Evolutionary conservation across 2,329 filamentous ascomycete genomes (phyloP), one percentile per base, ranked within the genome.

Genomic region (Apiospora hydei): DNA sequence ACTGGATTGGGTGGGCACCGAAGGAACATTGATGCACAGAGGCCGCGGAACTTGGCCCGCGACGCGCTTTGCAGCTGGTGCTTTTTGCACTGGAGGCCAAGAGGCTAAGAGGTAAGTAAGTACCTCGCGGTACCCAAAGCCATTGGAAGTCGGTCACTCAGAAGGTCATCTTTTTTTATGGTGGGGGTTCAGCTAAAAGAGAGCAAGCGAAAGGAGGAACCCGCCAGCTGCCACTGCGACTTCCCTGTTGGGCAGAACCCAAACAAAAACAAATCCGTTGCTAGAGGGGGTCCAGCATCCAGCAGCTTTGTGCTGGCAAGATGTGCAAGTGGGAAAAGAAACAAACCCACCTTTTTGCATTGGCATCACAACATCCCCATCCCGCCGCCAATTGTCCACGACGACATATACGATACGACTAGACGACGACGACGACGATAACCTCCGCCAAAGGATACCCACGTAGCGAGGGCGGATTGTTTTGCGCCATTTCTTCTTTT

Each of bases 231-330:
- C 53, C 53, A 61, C 75, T 77, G 77, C 76, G 74, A 75, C 72
- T 57, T 49, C 30, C 49, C n/a, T 13, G 53, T 68, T 24, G 53
- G 46, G 67, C 71, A 46, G 47, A 69, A 76, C 75, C 73, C 69
- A 80, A 80, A 80, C 78, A 79, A 80, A 79, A 80, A 80, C 78
- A 79, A 80, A 78, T 70, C 71, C 21, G 73, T 75, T 75, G 73
- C 73, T 71, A 70, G 69, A 72, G 57, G 57, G 6, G 57, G 10
- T 41, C 38, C 38, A 41, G 69, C 30, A 4, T 3, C 6, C 34
- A 34, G 34, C 51, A 64, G 49, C 44, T 18, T 41, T 57, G 49
- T 26, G 24, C 24, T 51, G 49, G 49, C n/a, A 26, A 24, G n/a
- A n/a, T n/a, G n/a, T n/a, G n/a, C 44, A 51, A 44, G 34, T 30